phyloP scores from a whole-genome alignment of 2,329 filamentous ascomycete genomes.

The Colletotrichum acutatum region DNA sequence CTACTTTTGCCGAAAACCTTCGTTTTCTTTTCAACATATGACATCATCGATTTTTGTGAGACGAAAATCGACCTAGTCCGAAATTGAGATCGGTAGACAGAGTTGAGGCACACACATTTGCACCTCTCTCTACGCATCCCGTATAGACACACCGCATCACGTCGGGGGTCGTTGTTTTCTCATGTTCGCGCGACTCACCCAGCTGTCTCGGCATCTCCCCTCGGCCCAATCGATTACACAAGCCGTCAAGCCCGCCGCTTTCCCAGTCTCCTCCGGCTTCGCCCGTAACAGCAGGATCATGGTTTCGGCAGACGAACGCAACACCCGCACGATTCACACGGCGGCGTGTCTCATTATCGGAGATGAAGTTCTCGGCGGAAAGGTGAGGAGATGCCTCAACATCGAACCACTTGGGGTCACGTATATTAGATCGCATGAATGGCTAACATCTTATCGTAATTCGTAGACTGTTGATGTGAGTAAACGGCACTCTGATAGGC shows the following conservation, averaged over 20 bases:
- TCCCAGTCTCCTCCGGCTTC: constrained; percentile 37
- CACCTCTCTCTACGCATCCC: neutral
- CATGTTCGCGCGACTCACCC: constrained; percentile 83
- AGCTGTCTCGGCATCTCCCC: constrained; percentile 76
- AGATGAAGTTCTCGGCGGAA: constrained; percentile 95
- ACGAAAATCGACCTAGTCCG: too few species aligned
- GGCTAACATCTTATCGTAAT: constrained; percentile 1
- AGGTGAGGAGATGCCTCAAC: constrained; percentile 66
- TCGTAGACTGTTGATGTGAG: constrained; percentile 53
- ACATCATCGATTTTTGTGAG: constrained; percentile 4
- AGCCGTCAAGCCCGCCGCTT: constrained; percentile 42
- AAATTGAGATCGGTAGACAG: too few species aligned
- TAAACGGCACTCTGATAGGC: constrained; percentile 7
- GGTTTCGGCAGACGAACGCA: constrained; percentile 63
- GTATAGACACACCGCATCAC: neutral
- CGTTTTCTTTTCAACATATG: neutral
- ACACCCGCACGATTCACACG: constrained; percentile 80
- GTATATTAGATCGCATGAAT: neutral
- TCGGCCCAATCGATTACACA: constrained; percentile 32
- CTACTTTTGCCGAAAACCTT: neutral
- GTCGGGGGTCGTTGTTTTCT: constrained; percentile 3
- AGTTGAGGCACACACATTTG: neutral
- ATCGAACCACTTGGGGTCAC: too few species aligned
- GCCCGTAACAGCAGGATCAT: constrained; percentile 48
- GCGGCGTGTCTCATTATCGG: constrained; percentile 95